phyloP scores from a whole-genome alignment of 768 basidiomycete species.

The Leccinellum luteum region DNA sequence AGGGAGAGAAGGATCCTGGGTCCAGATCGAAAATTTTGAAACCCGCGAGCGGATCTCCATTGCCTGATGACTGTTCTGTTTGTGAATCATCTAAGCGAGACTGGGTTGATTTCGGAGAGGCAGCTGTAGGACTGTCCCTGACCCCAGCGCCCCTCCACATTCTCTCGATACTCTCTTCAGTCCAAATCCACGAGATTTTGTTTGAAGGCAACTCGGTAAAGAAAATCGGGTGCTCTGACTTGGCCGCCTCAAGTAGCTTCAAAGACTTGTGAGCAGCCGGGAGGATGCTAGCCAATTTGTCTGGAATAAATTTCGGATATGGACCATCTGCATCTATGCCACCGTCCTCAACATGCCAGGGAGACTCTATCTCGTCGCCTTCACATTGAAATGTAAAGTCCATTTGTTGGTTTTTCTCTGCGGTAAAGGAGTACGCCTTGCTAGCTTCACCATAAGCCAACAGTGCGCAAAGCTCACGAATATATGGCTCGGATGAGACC shows the following conservation, averaged over 20 bases:
- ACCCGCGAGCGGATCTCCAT: slow-evolving; percentile 38
- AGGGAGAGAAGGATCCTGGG: slow-evolving; percentile 45
- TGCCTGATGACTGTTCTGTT: neutral
- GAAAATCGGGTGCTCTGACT: slow-evolving; percentile 63
- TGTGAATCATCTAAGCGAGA: neutral
- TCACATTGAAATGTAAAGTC: slow-evolving; percentile 19
- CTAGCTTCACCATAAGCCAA: slow-evolving; percentile 46
- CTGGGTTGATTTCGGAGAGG: neutral
- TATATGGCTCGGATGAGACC: slow-evolving; percentile 58
- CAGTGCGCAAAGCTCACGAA: slow-evolving; percentile 54
- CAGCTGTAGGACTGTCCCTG: neutral
- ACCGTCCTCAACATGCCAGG: slow-evolving; percentile 40
- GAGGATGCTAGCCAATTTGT: slow-evolving; percentile 47
- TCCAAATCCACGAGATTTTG: slow-evolving; percentile 52
- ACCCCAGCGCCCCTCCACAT: slow-evolving; percentile 7
- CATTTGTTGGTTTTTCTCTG: slow-evolving; percentile 11
- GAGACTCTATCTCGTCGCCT: slow-evolving; percentile 37
- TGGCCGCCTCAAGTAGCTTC: slow-evolving; percentile 58
- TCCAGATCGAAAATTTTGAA: slow-evolving; percentile 66
- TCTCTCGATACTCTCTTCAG: slow-evolving; percentile 11
- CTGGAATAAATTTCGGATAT: slow-evolving; percentile 66
- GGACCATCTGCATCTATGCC: slow-evolving; percentile 37
- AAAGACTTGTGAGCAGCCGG: slow-evolving; percentile 70
- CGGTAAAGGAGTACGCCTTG: slow-evolving; percentile 28
- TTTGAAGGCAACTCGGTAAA: slow-evolving; percentile 28